Conservation (phyloP, 208 protist species). For the Trypanosoma mega region DNA sequence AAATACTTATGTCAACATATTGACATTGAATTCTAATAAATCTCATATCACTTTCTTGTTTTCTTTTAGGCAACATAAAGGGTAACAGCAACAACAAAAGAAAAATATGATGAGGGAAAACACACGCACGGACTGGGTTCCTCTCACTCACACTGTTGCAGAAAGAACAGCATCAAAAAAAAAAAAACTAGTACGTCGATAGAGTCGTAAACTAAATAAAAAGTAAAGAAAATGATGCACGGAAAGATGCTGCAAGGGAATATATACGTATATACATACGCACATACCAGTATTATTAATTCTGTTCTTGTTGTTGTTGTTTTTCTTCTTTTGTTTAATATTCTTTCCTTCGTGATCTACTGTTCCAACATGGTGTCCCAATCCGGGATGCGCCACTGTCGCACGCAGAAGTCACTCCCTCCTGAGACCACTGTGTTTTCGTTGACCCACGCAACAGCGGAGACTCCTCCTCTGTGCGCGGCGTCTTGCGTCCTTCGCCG, state of each 20-base stretch:
- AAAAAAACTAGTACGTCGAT: slow-evolving; percentile 7
- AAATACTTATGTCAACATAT: no score
- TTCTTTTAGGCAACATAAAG: no score
- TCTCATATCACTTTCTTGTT: no score
- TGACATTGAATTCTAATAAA: no score
- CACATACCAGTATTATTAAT: neutral
- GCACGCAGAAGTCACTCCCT: slow-evolving; percentile 42
- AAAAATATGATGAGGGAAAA: no score
- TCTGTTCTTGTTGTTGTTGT: neutral
- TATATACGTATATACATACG: slow-evolving; percentile 1
- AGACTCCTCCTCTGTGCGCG: slow-evolving; percentile 38
- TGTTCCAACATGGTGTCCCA: neutral
- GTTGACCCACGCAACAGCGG: slow-evolving; percentile 25
- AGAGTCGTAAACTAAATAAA: slow-evolving; percentile 5
- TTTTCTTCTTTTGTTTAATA: neutral
- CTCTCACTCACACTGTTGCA: neutral
- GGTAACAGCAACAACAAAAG: no score
- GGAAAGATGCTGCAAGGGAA: no score
- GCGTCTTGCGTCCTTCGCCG: slow-evolving; percentile 33
- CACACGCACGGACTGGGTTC: no score
- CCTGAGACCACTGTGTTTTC: slow-evolving; percentile 24
- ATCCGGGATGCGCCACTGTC: slow-evolving; percentile 19
- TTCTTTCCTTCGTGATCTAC: neutral
- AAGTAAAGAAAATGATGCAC: no score
- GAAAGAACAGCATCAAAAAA: slow-evolving; percentile 15